Percentiles rank a stretch among this genome's conserved stretches.
These are phyloP conservation scores for Gracilaria vermiculophylla DNA, from an alignment of 23 red algal genomes.

Conservation along the genomic window DNA sequence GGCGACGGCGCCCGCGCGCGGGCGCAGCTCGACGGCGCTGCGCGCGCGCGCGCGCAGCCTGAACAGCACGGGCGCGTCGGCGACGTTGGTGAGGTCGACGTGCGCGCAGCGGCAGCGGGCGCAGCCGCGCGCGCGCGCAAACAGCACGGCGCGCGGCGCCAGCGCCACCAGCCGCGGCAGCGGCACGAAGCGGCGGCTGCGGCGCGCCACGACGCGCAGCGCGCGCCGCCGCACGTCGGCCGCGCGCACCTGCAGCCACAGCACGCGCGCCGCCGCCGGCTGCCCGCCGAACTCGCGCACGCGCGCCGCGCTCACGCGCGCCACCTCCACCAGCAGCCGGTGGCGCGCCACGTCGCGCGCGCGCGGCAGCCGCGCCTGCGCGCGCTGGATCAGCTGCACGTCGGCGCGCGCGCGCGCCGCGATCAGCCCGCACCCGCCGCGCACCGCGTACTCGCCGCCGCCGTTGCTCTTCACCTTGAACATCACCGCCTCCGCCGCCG, in stretches of 20 bases:
- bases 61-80: background rate
- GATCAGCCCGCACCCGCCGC: background rate
- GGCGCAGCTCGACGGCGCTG: background rate
- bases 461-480: background rate
- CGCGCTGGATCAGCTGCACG: background rate
- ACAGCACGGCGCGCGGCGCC: too few relatives aligned
- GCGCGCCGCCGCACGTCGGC: background rate
- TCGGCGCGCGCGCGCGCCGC: background rate
- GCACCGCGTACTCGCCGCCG: background rate
- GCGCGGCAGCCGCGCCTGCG: background rate
- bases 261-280: background rate
- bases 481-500: background rate
- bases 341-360: background rate
- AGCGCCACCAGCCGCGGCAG: too few relatives aligned
- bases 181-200: too few relatives aligned
- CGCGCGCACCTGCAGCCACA: background rate
- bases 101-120: background rate
- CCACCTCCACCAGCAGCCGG: background rate
- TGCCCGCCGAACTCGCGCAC: background rate
- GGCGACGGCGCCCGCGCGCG: background rate
- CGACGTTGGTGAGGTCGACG: background rate
- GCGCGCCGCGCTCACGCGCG: background rate
- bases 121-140: too few relatives aligned
- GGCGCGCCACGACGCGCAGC: background rate
- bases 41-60: background rate